Conservation (phyloP, 768 basidiomycete species). For the Symmetrospora coprosmae region DNA sequence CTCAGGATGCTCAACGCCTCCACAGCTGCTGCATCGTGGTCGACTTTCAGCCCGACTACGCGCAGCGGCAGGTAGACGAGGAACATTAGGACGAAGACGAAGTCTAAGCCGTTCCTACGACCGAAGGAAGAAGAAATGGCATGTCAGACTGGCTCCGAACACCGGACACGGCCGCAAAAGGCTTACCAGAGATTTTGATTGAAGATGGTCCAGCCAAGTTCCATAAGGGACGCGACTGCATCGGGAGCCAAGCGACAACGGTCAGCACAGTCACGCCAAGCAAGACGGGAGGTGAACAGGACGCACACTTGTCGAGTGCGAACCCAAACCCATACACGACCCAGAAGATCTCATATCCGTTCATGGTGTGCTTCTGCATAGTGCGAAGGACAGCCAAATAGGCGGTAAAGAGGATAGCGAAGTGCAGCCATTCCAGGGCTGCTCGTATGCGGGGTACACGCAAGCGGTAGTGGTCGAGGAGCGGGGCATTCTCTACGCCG, state of each 20-base stretch:
- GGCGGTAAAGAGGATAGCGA: slow-evolving; percentile 26
- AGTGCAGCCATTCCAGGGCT: slow-evolving; percentile 25
- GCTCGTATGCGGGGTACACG: slow-evolving; percentile 30
- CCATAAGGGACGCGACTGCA: slow-evolving; percentile 8
- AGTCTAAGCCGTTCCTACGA: slow-evolving; percentile 16
- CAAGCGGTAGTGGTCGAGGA: slow-evolving; percentile 33
- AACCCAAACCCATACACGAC: background rate
- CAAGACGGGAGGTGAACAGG: background rate
- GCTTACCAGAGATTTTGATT: slow-evolving; percentile 10
- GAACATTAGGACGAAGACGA: slow-evolving; percentile 42
- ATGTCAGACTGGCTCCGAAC: background rate
- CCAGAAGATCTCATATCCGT: slow-evolving; percentile 14
- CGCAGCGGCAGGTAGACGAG: slow-evolving; percentile 54
- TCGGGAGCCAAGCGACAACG: background rate
- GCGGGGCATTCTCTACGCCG: slow-evolving; percentile 36
- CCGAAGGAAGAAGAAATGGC: no score
- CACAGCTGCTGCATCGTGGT: background rate
- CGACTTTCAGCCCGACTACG: slow-evolving; percentile 46
- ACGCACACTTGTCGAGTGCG: slow-evolving; percentile 16
- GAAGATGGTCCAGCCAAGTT: slow-evolving; percentile 21
- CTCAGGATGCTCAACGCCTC: slow-evolving; percentile 13
- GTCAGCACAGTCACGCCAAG: background rate
- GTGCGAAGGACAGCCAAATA: slow-evolving; percentile 26
- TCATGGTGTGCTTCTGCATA: slow-evolving; percentile 14
- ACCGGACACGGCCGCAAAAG: background rate